Evolutionary conservation across 345 rosid genomes (phyloP), one percentile per base, ranked within the genome.

Genomic region (Ceriops zippeliana): DNA sequence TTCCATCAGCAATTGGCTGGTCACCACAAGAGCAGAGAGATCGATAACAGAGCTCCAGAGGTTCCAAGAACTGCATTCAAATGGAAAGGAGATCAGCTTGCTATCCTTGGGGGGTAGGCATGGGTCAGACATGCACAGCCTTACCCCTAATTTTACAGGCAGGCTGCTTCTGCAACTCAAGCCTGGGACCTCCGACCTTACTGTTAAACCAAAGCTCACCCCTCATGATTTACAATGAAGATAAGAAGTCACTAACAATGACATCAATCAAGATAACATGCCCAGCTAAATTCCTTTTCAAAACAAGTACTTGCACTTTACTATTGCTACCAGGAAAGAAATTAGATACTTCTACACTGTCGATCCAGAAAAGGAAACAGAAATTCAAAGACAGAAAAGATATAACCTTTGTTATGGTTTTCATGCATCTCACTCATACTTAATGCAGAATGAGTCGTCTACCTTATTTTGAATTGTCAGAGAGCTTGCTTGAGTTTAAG

Each of bases 21-120:
- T 93, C 98, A 71, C 98, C 98, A 51, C 98, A 90, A 30, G 85
- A 62, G 72, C 98, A 90, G 62, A 93, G 93, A 20, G 98, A 93
- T 67, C 93, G 80, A 81, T 93, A 93, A 75, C 97, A 93, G 58
- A 90, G 89, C 76, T 93, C 98, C 49, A 93, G 96, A 49, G 98
- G 98, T 62, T 89, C 97, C 90, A 93, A 78, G 84, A 93, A 87
- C 98, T 90, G 84, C 70, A 63, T 21, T 52, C 16, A 42, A 2
- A 42, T 42, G 49, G 17, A 42, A 42, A 3, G 49, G 49, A 9
- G 17, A 3, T 42, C 49, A 42, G 17, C 49, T 42, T 2, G 49
- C 49, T 11, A 42, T 42, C 49, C 19, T 42, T 42, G 0, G 19
- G 49, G 2, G 15, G 17, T 13, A 11, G 49, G 49, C 19, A 42